phyloP scores from a whole-genome alignment of 2,329 filamentous ascomycete genomes.

The Neopestalotiopsis clavispora region DNA sequence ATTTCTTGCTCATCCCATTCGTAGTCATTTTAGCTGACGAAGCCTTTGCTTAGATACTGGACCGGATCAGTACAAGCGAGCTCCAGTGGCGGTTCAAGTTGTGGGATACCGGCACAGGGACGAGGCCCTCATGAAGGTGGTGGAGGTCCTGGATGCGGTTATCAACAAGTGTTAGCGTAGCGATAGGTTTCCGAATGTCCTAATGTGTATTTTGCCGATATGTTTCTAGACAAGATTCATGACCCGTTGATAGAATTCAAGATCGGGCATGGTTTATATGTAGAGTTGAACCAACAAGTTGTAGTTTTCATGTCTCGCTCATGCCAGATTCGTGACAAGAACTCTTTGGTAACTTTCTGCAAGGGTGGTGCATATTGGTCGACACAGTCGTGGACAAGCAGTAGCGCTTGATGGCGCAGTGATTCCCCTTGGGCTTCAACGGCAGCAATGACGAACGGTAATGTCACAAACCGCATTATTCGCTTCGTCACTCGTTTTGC shows the following conservation, averaged over 20 bases:
- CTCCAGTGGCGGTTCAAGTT: conserved; percentile 34
- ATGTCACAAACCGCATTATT: conserved; percentile 29
- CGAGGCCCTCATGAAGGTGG: conserved; percentile 31
- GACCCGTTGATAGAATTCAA: conserved; percentile 21
- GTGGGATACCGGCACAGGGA: conserved; percentile 37
- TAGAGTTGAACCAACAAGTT: conserved; percentile 30
- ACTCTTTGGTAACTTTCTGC: conserved; percentile 28
- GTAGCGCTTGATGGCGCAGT: conserved; percentile 24
- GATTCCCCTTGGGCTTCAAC: conserved; percentile 26
- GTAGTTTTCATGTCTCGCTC: conserved; percentile 29
- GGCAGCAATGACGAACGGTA: conserved; percentile 34
- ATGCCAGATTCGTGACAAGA: conserved; percentile 31
- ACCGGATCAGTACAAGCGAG: conserved; percentile 30
- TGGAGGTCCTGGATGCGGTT: conserved; percentile 31
- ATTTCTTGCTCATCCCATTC: not conserved
- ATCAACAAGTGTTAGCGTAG: conserved; percentile 21
- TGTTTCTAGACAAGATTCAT: not conserved
- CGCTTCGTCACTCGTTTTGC: conserved; percentile 26
- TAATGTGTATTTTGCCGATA: too few relatives aligned
- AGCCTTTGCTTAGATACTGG: conserved; percentile 32
- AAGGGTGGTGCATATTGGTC: conserved; percentile 29
- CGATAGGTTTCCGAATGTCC: not conserved
- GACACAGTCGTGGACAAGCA: conserved; percentile 27
- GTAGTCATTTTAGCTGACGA: conserved; percentile 17
- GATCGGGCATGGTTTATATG: conserved; percentile 30